Conservation (phyloP, 805 yeast genomes). For the Lachancea kluyveri region DNA sequence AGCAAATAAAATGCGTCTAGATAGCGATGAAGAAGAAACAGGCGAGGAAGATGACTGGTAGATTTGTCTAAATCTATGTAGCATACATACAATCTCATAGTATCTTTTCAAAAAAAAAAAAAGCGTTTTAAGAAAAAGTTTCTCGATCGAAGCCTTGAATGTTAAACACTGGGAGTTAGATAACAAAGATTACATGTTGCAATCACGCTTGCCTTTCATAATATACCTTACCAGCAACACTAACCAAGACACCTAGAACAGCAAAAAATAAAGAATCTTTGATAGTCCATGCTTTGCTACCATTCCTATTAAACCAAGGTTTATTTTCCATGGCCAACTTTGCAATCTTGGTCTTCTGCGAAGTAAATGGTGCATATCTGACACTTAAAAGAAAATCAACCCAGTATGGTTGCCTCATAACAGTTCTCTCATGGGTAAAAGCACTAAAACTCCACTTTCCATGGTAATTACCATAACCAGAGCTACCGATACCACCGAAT, state of each 20-base stretch:
- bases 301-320: constrained; percentile 34
- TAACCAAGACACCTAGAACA: constrained; percentile 1
- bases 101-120: too few species aligned
- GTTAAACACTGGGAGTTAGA: too few species aligned
- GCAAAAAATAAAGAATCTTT: constrained; percentile 1
- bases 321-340: constrained; percentile 25
- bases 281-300: constrained; percentile 18
- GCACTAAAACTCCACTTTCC: constrained; percentile 62
- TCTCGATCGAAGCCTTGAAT: too few species aligned
- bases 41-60: constrained; percentile 47
- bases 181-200: too few species aligned
- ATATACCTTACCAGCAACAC: too few species aligned
- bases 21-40: constrained; percentile 65
- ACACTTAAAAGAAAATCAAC: constrained; percentile 50
- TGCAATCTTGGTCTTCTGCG: constrained; percentile 28
- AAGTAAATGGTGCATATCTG: constrained; percentile 60
- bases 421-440: constrained; percentile 73
- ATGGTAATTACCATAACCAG: constrained; percentile 82
- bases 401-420: constrained; percentile 59
- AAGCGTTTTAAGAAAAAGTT: too few species aligned
- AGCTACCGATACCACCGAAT: constrained; percentile 85
- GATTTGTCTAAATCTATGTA: too few species aligned
- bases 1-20: constrained; percentile 53
- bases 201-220: too few species aligned
- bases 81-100: too few species aligned